Evolutionary conservation across 2,329 filamentous ascomycete species (phyloP).

Genomic region (Tolypocladium capitatum): DNA sequence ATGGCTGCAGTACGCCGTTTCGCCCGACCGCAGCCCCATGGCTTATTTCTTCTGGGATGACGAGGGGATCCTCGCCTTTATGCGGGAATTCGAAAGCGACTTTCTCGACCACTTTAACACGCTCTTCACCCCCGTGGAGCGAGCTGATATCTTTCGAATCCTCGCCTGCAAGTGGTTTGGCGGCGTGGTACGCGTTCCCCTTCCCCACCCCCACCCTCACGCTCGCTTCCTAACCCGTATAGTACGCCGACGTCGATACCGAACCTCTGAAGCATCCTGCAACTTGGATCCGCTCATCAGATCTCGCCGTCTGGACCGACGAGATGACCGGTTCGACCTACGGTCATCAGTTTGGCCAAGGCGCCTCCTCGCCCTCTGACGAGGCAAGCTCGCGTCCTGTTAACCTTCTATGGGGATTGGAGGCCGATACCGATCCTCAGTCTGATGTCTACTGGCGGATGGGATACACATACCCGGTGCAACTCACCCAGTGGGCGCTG

Average conservation of each 20-base stretch:
- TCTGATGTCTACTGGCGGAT: slow-evolving; percentile 12
- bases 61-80: slow-evolving; percentile 7
- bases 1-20: slow-evolving; percentile 8
- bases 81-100: slow-evolving; percentile 7
- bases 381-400: slow-evolving; percentile 4
- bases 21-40: slow-evolving; percentile 6
- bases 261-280: slow-evolving; percentile 11
- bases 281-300: slow-evolving; percentile 8
- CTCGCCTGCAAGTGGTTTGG: slow-evolving; percentile 11
- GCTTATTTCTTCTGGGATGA: slow-evolving; percentile 13
- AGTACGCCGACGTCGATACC: slow-evolving; percentile 13
- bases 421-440: slow-evolving; percentile 11
- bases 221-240: slow-evolving; percentile 1
- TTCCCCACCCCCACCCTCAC: not conserved
- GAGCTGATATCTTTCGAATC: slow-evolving; percentile 11
- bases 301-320: slow-evolving; percentile 9
- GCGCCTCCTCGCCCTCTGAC: not conserved
- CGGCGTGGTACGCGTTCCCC: slow-evolving; percentile 9
- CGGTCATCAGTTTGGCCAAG: not conserved
- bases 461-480: slow-evolving; percentile 12
- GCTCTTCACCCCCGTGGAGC: slow-evolving; percentile 9
- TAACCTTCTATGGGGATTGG: slow-evolving; percentile 11
- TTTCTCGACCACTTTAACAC: slow-evolving; percentile 6
- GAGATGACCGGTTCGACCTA: slow-evolving; percentile 6
- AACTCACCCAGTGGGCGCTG: slow-evolving; percentile 13